Evolutionary conservation across 495 filamentous ascomycete species (phyloP), one percentile per base, ranked within the genome.

Genomic region (Neurospora intermedia): DNA sequence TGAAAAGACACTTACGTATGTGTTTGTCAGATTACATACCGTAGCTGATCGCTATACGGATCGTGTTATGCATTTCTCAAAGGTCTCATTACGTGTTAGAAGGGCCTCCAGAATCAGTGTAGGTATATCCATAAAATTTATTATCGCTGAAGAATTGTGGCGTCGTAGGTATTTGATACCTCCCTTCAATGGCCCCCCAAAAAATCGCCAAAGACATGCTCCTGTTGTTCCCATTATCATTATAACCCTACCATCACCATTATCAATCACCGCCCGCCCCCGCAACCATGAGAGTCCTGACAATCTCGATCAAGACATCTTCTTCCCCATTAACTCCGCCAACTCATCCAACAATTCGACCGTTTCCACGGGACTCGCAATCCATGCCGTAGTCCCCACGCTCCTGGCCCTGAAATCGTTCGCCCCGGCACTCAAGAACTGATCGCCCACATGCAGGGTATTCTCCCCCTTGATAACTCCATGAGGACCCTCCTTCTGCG

Each of bases 371-470:
- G 96, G 96, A 77, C 85, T 97, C 15, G 96, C 94, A 74, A 99
- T 97, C 96, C 96, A 99, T 6, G 88, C 88, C 31, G 88, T 90
- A 6, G 88, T 90, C 10, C 87, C 88, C n/a, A 89, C 88, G 74
- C 85, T 88, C 69, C 88, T 79, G 20, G 88, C 94, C 85, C 97
- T 96, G 83, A 98, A 98, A 80, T 98, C 96, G 82, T 99, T 99
- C 5, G 94, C 94, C 0, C 96, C 96, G 11, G 94, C 96, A 40
- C 91, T 94, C 72, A 99, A 83, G 80, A 99, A 99, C 83, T 99
- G 96, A 80, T 99, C 96, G 39, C 94, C 94, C 40, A 97, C 91
- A 80, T 98, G 94, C 69, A 97, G 82, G 1, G 91, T 93, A 72
- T 85, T 83, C 71, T 86, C 84, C 41, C 84, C 84, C 74, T 77